phyloP scores from a whole-genome alignment of 2,329 filamentous ascomycete species.

The Fusarium marasasianum region DNA sequence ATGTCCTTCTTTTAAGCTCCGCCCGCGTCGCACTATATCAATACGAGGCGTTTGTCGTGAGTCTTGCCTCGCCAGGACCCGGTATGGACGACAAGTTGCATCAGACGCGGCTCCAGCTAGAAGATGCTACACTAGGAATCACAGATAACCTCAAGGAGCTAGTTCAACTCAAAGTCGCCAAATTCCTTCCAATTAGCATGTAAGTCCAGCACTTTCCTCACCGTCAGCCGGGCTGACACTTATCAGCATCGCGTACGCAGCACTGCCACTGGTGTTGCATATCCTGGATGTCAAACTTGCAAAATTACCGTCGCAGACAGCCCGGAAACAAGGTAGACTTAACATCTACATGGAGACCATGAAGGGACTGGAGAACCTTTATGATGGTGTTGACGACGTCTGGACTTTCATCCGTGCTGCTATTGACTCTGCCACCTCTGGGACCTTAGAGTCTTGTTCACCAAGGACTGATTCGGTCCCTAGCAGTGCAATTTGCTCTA shows the following conservation, averaged over 20 bases:
- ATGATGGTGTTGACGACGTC: not conserved
- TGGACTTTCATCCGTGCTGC: not conserved
- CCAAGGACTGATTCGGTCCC: accelerated
- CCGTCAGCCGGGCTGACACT: accelerated
- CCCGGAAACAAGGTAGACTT: not conserved
- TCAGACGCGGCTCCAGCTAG: not conserved
- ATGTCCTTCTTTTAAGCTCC: not conserved
- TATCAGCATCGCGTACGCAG: not conserved
- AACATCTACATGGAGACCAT: not conserved
- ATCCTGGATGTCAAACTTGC: accelerated
- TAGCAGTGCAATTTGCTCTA: accelerated
- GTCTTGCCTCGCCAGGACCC: accelerated
- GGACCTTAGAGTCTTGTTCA: not conserved
- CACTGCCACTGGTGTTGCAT: accelerated
- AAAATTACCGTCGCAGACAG: not conserved
- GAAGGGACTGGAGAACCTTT: not conserved
- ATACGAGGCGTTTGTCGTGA: not conserved
- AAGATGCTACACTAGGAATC: constrained; percentile 1
- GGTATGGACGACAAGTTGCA: not conserved
- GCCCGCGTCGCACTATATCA: not conserved
- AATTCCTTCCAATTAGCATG: constrained; percentile 21
- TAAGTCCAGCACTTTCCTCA: not conserved
- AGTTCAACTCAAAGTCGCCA: constrained; percentile 7
- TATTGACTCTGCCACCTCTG: not conserved
- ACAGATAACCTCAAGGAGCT: constrained; percentile 23